Percentiles rank a stretch among this genome's conserved stretches.
Evolutionary conservation across 495 filamentous ascomycete species (phyloP).

Genomic region (Penicillium bovifimosum): DNA sequence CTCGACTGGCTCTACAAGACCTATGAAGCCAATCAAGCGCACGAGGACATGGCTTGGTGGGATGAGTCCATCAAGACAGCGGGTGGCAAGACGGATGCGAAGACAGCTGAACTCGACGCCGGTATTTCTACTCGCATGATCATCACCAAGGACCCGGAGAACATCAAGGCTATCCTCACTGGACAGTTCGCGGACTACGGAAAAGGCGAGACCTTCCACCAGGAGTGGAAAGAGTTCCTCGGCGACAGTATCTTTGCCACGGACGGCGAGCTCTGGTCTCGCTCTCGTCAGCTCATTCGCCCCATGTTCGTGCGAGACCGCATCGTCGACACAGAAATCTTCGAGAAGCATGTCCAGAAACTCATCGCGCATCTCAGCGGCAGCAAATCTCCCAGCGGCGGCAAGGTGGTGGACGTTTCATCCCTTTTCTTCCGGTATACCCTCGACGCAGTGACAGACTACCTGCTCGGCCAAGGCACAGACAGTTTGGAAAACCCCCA

Average conservation of each 20-base stretch:
- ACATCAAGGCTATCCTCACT: constrained; percentile 75
- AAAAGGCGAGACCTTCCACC: constrained; percentile 64
- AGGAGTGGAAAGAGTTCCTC: constrained; percentile 65
- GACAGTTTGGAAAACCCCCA: constrained; percentile 58
- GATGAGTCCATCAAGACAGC: constrained; percentile 37
- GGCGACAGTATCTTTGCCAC: constrained; percentile 77
- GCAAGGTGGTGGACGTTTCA: constrained; percentile 57
- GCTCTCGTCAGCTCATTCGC: constrained; percentile 67
- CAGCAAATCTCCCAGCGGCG: constrained; percentile 31
- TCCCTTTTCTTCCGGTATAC: constrained; percentile 76
- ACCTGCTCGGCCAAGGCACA: constrained; percentile 73
- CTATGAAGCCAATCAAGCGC: constrained; percentile 41
- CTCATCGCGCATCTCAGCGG: constrained; percentile 58
- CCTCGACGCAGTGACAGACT: constrained; percentile 78
- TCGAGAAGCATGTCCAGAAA: constrained; percentile 68
- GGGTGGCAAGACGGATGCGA: constrained; percentile 26
- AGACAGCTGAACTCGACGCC: constrained; percentile 57
- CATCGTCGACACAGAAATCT: constrained; percentile 71
- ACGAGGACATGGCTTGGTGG: constrained; percentile 60
- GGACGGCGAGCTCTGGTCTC: constrained; percentile 70
- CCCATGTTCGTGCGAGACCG: constrained; percentile 82
- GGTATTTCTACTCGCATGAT: constrained; percentile 51
- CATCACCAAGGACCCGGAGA: constrained; percentile 61
- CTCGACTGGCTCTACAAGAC: constrained; percentile 55
- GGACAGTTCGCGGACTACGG: constrained; percentile 65